A percentile compares a stretch with the other conserved stretches of the same genome.
Evolutionary conservation across 441 rosid genomes (phyloP).

Genomic region (Macaranga tanarius): DNA sequence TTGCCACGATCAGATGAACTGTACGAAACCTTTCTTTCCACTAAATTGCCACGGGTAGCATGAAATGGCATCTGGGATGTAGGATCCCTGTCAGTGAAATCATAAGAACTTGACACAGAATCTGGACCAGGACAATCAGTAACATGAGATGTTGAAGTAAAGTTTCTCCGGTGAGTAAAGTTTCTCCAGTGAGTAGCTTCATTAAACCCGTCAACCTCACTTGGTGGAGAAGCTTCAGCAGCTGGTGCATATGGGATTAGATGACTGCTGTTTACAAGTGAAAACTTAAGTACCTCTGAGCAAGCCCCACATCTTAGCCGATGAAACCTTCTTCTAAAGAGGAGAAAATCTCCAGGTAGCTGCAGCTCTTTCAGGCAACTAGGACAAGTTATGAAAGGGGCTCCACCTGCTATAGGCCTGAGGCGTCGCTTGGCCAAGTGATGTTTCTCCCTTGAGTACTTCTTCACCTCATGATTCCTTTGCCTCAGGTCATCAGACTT

Average conservation of each 20-base stretch:
- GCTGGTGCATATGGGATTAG: constrained; percentile 45
- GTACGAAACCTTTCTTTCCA: constrained; percentile 24
- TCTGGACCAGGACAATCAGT: constrained; percentile 33
- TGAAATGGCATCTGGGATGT: constrained; percentile 20
- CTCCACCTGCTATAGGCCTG: constrained; percentile 77
- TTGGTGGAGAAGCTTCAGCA: constrained; percentile 36
- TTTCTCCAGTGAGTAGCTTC: constrained; percentile 26
- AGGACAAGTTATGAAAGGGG: constrained; percentile 70
- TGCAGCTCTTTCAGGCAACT: constrained; percentile 57
- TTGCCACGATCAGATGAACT: constrained; percentile 24
- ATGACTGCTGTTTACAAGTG: constrained; percentile 44
- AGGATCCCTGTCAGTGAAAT: constrained; percentile 36
- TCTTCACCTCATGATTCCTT: constrained; percentile 39
- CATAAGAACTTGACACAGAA: constrained; percentile 46
- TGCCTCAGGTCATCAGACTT: constrained; percentile 53
- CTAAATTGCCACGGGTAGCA: constrained; percentile 20
- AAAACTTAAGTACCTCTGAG: constrained; percentile 57
- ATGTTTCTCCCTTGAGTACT: constrained; percentile 46
- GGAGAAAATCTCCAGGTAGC: constrained; percentile 73
- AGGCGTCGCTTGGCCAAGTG: constrained; percentile 52
- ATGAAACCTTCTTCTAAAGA: constrained; percentile 50
- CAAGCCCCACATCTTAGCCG: constrained; percentile 80
- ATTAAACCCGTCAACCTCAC: constrained; percentile 37
- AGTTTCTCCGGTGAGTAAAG: constrained; percentile 31
- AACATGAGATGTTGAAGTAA: constrained; percentile 37